Evolutionary conservation across 2,329 filamentous ascomycete species (phyloP).

Genomic region (Pochonia chlamydosporia): DNA sequence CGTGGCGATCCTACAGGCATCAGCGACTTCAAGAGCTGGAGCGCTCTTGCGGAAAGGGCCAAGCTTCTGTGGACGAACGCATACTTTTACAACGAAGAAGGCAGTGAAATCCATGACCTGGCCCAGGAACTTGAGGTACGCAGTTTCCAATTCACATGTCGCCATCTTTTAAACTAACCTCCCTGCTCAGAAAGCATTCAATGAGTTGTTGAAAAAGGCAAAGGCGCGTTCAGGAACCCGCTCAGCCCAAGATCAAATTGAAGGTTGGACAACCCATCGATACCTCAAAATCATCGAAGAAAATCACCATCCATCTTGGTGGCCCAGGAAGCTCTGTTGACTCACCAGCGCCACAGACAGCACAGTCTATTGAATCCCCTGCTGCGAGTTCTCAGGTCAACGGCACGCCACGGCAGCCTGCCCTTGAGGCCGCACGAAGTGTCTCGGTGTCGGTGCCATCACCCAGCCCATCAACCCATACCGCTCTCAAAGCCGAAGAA

Average conservation of each 20-base stretch:
- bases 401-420: slow-evolving; percentile 15
- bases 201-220: slow-evolving; percentile 62
- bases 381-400: slow-evolving; percentile 18
- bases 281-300: slow-evolving; percentile 45
- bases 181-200: slow-evolving; percentile 59
- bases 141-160: neutral
- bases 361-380: slow-evolving; percentile 15
- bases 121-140: slow-evolving; percentile 73
- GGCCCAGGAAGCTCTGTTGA: slow-evolving; percentile 49
- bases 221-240: slow-evolving; percentile 67
- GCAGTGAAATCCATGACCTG: slow-evolving; percentile 73
- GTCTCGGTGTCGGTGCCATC: slow-evolving; percentile 32
- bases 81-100: slow-evolving; percentile 85
- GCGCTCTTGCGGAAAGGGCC: slow-evolving; percentile 71
- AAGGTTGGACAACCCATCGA: slow-evolving; percentile 54
- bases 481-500: slow-evolving; percentile 31
- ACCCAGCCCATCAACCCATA: slow-evolving; percentile 37
- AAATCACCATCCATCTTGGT: slow-evolving; percentile 67
- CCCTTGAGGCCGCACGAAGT: slow-evolving; percentile 35
- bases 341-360: slow-evolving; percentile 42
- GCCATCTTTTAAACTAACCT: slow-evolving; percentile 9
- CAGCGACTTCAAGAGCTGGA: slow-evolving; percentile 75
- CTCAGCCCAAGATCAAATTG: slow-evolving; percentile 73
- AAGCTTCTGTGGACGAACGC: slow-evolving; percentile 85
- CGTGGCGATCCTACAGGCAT: slow-evolving; percentile 57